Conservation (phyloP, 1,139 yeast species). For the Sugiyamaella pinicola region DNA sequence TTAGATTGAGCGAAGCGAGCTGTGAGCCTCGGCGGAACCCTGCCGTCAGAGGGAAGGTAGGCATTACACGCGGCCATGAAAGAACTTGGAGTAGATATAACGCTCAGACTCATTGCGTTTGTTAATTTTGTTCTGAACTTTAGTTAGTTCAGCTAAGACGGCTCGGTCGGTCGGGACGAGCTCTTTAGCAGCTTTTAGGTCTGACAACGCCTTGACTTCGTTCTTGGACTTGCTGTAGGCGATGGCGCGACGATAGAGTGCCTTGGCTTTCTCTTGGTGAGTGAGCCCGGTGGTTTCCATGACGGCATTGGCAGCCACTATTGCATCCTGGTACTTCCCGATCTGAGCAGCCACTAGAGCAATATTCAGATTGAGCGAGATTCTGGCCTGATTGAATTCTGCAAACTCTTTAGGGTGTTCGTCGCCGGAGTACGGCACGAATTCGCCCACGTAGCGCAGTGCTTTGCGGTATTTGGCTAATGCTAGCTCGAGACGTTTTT, state of each 20-base stretch:
- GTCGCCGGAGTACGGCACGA: conserved; percentile 53
- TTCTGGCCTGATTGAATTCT: conserved; percentile 49
- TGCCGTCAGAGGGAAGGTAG: conserved; percentile 5
- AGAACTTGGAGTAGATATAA: conserved; percentile 85
- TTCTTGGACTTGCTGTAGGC: conserved; percentile 68
- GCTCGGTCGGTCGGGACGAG: conserved; percentile 76
- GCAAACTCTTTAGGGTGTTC: conserved; percentile 43
- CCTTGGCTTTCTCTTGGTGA: conserved; percentile 76
- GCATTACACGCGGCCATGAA: conserved; percentile 35
- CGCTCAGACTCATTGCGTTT: conserved; percentile 68
- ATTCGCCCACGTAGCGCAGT: conserved; percentile 64
- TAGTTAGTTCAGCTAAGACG: conserved; percentile 64
- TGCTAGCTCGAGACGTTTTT: conserved; percentile 55
- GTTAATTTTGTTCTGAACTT: conserved; percentile 57
- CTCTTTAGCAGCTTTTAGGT: conserved; percentile 66
- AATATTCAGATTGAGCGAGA: conserved; percentile 67
- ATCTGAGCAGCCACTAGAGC: conserved; percentile 74
- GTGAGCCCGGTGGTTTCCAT: conserved; percentile 63
- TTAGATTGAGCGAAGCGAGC: conserved; percentile 8
- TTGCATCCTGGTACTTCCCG: conserved; percentile 56
- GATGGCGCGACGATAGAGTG: conserved; percentile 81
- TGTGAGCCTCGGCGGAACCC: conserved; percentile 4
- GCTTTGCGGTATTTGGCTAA: conserved; percentile 73
- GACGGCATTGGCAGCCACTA: conserved; percentile 65
- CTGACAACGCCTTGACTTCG: conserved; percentile 68